Base-by-base conservation (phyloP, 2,329 filamentous ascomycete genomes). In the Fusarium euwallaceae region DNA sequence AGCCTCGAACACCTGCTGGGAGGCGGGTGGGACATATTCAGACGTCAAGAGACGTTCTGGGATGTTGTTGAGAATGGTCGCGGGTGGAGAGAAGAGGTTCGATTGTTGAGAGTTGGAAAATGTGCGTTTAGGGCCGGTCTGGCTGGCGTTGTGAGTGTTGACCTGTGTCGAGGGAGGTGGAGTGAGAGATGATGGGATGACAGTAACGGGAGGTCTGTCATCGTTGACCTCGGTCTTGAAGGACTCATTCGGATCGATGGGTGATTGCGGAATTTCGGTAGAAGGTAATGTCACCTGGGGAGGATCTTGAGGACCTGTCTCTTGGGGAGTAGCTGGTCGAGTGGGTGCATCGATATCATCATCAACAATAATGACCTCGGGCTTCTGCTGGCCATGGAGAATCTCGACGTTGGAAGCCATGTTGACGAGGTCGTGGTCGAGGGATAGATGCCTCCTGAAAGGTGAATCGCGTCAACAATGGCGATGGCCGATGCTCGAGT, bases 121-220 rank as follows among this genome's bases (percentile, higher is more conserved):
- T 16, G 76, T 72, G 11, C 80, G 76, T 64, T 78, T 79, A 6
- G 76, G 76, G 22, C 72, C 76, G 16, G 72, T 71, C 29, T 73
- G 72, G 48, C 58, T 80, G 10, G 60, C 43, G 39, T 36, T 64
- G 60, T 77, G 78, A 34, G 81, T 82, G 17, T 82, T 83, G 7
- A 86, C 77, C 76, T 90, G 88, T 1, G 88, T 89, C 1, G 88
- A 90, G 0, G 88, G 88, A 27, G 88, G 89, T 4, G 89, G 89
- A 3, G 89, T 90, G 61, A 90, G 80, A 27, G 89, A 91, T 3
- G 89, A 90, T 6, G 88, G 88, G 66, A 91, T 89, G 60, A 90
- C 82, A 29, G 84, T 83, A n/a, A 84, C 78, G 20, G 79, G 78
- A 2, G 81, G 79, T 43, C 83, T 81, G 56, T 88, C 87, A 66